These are phyloP conservation scores for Francoa sonchifolia DNA, from an alignment of 441 rosid species.

Conservation along the genomic window DNA sequence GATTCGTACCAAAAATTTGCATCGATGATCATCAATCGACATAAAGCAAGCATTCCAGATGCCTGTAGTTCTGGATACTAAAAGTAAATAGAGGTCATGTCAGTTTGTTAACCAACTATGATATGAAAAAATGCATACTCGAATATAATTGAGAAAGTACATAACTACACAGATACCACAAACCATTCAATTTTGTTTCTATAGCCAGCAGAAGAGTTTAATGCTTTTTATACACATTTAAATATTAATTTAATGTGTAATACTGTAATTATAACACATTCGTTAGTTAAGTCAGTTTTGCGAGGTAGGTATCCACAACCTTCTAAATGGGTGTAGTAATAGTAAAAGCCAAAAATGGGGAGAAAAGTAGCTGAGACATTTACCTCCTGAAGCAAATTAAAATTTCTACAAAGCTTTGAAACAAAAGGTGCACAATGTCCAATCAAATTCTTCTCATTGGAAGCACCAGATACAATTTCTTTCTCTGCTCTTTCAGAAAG, in stretches of 20 bases:
- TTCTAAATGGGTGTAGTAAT: constrained; percentile 1
- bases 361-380: constrained; percentile 7
- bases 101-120: constrained; percentile 5
- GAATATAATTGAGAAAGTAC: not conserved
- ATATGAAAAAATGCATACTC: not conserved
- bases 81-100: constrained; percentile 10
- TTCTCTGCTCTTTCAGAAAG: constrained; percentile 84
- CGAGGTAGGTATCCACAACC: not conserved
- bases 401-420: constrained; percentile 83
- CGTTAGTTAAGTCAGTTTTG: too few relatives aligned
- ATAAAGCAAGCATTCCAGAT: constrained; percentile 91
- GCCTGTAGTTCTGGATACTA: constrained; percentile 93
- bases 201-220: too few relatives aligned
- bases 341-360: constrained; percentile 6
- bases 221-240: too few relatives aligned
- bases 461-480: constrained; percentile 74
- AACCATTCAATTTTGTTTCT: too few relatives aligned
- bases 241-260: too few relatives aligned
- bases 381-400: constrained; percentile 81
- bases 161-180: too few relatives aligned
- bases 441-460: constrained; percentile 49
- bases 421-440: constrained; percentile 79
- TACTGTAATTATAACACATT: too few relatives aligned
- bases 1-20: constrained; percentile 76
- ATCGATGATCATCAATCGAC: constrained; percentile 91